A percentile compares a stretch with the other conserved stretches of the same genome.
These are phyloP conservation scores for Cerrena zonata DNA, from an alignment of 1,284 basidiomycete species.

Conservation along the genomic window DNA sequence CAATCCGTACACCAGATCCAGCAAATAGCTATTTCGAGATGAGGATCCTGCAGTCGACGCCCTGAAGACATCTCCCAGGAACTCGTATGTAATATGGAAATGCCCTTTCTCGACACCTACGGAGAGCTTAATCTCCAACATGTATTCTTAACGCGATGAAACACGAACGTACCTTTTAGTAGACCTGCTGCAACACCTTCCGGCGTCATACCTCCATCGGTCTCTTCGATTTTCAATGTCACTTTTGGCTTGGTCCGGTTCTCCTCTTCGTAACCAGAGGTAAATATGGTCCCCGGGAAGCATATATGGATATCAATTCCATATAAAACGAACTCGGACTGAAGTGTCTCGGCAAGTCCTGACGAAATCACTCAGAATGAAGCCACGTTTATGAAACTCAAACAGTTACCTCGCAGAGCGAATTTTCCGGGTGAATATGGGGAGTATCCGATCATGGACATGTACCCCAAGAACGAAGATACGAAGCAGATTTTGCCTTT, in stretches of 20 bases:
- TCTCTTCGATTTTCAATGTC: conserved; percentile 76
- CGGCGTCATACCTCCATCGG: conserved; percentile 53
- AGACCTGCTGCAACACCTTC: conserved; percentile 56
- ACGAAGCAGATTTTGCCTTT: conserved; percentile 76
- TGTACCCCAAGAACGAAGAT: conserved; percentile 74
- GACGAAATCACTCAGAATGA: conserved; percentile 7
- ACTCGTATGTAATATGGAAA: conserved; percentile 72
- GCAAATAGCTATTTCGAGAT: conserved; percentile 54
- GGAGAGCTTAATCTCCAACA: neutral
- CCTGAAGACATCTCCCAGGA: conserved; percentile 66
- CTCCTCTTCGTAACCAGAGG: conserved; percentile 77
- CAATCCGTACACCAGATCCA: conserved; percentile 46
- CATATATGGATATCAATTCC: conserved; percentile 79
- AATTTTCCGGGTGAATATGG: conserved; percentile 87
- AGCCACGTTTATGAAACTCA: neutral
- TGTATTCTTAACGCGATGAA: conserved; percentile 6
- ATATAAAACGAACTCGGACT: conserved; percentile 78
- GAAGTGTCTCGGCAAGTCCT: conserved; percentile 84
- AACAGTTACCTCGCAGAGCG: conserved; percentile 71
- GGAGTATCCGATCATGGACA: conserved; percentile 79
- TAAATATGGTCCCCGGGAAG: conserved; percentile 82
- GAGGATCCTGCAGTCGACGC: conserved; percentile 64
- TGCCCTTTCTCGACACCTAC: conserved; percentile 67
- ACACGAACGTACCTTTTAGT: conserved; percentile 48
- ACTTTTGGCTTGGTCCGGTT: conserved; percentile 79